A percentile compares a stretch with the other conserved stretches of the same genome.
phyloP scores from a whole-genome alignment of 306 rosid species.

The Cicer judaicum region DNA sequence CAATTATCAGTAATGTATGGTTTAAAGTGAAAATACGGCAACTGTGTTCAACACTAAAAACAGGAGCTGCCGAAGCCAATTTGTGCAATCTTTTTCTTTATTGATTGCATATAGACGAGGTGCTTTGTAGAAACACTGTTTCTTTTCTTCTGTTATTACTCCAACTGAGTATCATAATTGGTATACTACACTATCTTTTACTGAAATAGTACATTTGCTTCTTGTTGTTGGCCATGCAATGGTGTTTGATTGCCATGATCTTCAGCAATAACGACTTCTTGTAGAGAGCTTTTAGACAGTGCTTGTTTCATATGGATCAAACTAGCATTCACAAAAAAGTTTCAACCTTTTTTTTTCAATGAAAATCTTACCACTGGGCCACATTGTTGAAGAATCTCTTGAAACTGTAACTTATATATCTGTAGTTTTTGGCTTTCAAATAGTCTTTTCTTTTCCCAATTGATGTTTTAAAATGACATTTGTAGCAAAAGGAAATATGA shows the following conservation, averaged over 20 bases:
- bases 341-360: background rate
- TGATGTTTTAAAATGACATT: constrained; percentile 33
- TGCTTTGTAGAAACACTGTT: constrained; percentile 17
- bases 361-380: constrained; percentile 5
- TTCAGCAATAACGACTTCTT: background rate
- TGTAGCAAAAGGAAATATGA: constrained; percentile 35
- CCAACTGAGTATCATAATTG: background rate
- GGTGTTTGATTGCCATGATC: constrained; percentile 12
- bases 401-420: background rate
- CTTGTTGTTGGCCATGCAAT: background rate
- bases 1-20: background rate
- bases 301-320: constrained; percentile 31
- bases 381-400: constrained; percentile 10
- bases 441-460: constrained; percentile 22
- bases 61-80: background rate
- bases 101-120: background rate
- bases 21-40: background rate
- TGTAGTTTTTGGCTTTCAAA: constrained; percentile 19
- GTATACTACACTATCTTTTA: background rate
- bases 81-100: background rate
- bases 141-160: background rate
- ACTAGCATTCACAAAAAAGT: constrained; percentile 32
- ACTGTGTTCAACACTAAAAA: background rate
- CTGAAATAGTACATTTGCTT: constrained; percentile 25
- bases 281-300: constrained; percentile 1